Evolutionary conservation across 345 rosid species (phyloP), one percentile per base, ranked within the genome.

Genomic region (Euphorbia tirucalli): DNA sequence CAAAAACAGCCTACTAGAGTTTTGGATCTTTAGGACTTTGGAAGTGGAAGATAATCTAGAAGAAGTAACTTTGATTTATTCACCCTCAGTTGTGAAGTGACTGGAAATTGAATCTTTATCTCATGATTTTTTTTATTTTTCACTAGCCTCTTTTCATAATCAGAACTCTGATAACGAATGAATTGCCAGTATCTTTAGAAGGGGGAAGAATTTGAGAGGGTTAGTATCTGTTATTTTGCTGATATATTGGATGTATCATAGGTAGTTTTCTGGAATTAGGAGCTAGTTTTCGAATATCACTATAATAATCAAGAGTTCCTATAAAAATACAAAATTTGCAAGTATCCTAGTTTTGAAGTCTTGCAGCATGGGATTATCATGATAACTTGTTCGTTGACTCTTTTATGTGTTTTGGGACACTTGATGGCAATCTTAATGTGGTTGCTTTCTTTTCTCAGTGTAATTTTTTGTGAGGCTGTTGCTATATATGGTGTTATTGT

Each of bases 401-500:
- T 59, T 49, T 13, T 8, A 60, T n/a, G 21, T 41, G 70, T 28
- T 21, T 74, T 67, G 7, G 30, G 31, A 35, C 56, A 19, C 35
- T 22, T 65, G 35, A 21, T 78, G 71, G 15, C 60, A 35, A 16
- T 60, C 0, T 11, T 64, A 58, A 37, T 39, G 44, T 68, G 55
- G 41, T 43, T 61, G 6, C 19, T 31, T 72, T 37, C 62, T 63
- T 70, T 41, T 75, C 54, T 52, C 95, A 96, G 99, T 66, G 97
- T 96, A 13, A 96, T 96, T 72, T 96, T 96, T 81, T 96, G 99
- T 65, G 98, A 96, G 80, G 99, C 99, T 64, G 99, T 95, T 74
- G 99, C 99, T 66, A 95, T 95, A 63, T 95, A 95, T 81, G 99
- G 99, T 6, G 97, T 95, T 30, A 95, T 95, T 58, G 97, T 95